These are phyloP conservation scores for Paecilomyces sp. DNA, from an alignment of 2,329 filamentous ascomycete species.

Conservation along the genomic window DNA sequence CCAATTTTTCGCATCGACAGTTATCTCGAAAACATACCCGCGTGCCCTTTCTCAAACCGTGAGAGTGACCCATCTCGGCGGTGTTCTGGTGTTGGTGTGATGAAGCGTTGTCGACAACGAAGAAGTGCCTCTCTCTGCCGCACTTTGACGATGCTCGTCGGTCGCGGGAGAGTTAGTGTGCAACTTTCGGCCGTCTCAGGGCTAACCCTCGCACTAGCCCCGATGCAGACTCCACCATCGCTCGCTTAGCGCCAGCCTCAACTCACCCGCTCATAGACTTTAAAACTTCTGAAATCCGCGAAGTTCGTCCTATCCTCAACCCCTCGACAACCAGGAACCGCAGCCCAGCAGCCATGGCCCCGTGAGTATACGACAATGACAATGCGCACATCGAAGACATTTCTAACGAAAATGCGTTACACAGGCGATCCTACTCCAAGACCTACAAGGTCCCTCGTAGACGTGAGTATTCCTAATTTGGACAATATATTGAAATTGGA, in stretches of 20 bases:
- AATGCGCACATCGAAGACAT: conserved; percentile 26
- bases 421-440: conserved; percentile 80
- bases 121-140: conserved; percentile 19
- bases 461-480: conserved; percentile 44
- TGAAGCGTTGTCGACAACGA: conserved; percentile 30
- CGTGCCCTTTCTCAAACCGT: conserved; percentile 80
- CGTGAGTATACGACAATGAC: conserved; percentile 31
- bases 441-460: conserved; percentile 98
- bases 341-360: conserved; percentile 37
- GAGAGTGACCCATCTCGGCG: conserved; percentile 76
- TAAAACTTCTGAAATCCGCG: conserved; percentile 12
- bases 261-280: conserved; percentile 12
- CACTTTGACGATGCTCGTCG: conserved; percentile 14
- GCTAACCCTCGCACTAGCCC: conserved; percentile 17
- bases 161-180: conserved; percentile 18
- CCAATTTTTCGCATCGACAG: conserved; percentile 2
- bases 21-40: conserved; percentile 53
- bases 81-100: conserved; percentile 38
- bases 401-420: conserved; percentile 19
- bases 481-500: conserved; percentile 8
- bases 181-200: conserved; percentile 11
- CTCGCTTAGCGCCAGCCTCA: conserved; percentile 15
- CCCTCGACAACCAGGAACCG: conserved; percentile 29
- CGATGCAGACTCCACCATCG: conserved; percentile 11
- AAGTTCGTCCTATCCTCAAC: conserved; percentile 25